Evolutionary conservation across 305 asterid genomes (phyloP).

Genomic region (Fraxinus ornus): DNA sequence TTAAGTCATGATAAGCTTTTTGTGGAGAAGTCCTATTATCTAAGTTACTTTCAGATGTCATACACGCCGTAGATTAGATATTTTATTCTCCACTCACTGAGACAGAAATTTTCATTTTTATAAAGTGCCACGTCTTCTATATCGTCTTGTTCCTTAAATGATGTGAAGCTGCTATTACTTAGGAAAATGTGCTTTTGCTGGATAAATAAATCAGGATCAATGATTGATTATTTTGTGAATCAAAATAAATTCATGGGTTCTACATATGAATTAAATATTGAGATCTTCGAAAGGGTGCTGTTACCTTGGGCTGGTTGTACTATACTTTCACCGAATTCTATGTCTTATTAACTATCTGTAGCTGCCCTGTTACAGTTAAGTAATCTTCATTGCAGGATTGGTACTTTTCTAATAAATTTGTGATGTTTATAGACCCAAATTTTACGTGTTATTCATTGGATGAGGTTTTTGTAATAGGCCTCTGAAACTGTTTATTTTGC

Average conservation of each 20-base stretch:
- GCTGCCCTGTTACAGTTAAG: background rate
- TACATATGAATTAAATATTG: background rate
- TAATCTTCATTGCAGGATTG: background rate
- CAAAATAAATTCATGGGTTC: background rate
- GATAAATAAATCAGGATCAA: background rate
- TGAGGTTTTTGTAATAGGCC: conserved; percentile 23
- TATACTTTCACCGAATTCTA: background rate
- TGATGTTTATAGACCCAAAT: background rate
- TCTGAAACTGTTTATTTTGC: conserved; percentile 38
- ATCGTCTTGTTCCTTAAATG: background rate
- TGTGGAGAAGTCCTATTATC: background rate
- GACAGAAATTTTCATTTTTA: background rate
- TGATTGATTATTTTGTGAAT: background rate
- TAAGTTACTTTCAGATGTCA: background rate
- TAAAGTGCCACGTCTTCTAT: background rate
- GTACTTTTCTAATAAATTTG: background rate
- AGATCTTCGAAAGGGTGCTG: background rate
- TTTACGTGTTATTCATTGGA: background rate
- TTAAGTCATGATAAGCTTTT: background rate
- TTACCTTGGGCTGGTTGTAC: background rate
- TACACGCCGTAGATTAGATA: background rate
- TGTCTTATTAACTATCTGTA: background rate
- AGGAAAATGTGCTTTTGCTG: background rate
- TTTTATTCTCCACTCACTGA: background rate
- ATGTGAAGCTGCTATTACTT: background rate